Conservation (phyloP, 2,329 filamentous ascomycete species). For the Botrytis elliptica region DNA sequence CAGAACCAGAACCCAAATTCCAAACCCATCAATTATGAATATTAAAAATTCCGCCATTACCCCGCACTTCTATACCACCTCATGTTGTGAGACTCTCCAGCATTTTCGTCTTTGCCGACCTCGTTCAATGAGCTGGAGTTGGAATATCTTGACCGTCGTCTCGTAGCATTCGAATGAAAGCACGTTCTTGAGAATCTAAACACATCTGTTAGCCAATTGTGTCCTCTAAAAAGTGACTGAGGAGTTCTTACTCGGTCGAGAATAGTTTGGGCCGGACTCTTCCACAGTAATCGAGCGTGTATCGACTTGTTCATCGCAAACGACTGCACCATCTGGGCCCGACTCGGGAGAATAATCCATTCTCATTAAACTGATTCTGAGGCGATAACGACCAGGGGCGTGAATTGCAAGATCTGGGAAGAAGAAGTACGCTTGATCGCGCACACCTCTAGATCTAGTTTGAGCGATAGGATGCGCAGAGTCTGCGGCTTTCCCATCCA, state of each 20-base stretch:
- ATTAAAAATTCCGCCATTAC: neutral
- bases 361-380: slow-evolving; percentile 36
- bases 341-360: slow-evolving; percentile 35
- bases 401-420: slow-evolving; percentile 37
- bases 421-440: slow-evolving; percentile 36
- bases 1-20: neutral
- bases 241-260: slow-evolving; percentile 33
- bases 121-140: slow-evolving; percentile 17
- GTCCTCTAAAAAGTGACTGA: neutral
- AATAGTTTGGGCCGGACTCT: slow-evolving; percentile 25
- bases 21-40: slow-evolving; percentile 1
- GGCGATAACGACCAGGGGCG: slow-evolving; percentile 34
- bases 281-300: slow-evolving; percentile 34
- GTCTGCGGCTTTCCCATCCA: slow-evolving; percentile 34
- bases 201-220: slow-evolving; percentile 25
- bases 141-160: slow-evolving; percentile 34
- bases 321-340: slow-evolving; percentile 29
- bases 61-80: slow-evolving; percentile 14
- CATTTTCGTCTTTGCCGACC: slow-evolving; percentile 4
- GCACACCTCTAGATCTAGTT: slow-evolving; percentile 17
- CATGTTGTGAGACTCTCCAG: slow-evolving; percentile 13
- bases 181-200: slow-evolving; percentile 32
- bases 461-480: slow-evolving; percentile 36
- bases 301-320: slow-evolving; percentile 33
- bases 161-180: slow-evolving; percentile 33